Conservation (phyloP, 2,329 filamentous ascomycete genomes). For the Cladorrhinum sp. region DNA sequence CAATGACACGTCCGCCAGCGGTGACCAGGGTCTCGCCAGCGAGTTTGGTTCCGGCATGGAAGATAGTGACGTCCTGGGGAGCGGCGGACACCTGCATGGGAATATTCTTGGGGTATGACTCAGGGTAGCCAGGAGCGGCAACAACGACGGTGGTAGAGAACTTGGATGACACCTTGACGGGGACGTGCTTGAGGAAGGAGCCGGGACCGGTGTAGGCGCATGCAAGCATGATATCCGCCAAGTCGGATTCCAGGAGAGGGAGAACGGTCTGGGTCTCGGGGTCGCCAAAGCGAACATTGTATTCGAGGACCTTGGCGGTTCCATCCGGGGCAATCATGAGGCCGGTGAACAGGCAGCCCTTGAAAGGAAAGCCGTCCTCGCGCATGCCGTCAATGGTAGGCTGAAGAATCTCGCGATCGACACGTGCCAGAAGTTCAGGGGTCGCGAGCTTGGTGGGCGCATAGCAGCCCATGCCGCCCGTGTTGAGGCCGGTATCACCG, state of each 20-base stretch:
- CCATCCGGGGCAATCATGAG: conserved; percentile 84
- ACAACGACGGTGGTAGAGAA: conserved; percentile 93
- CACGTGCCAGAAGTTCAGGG: conserved; percentile 68
- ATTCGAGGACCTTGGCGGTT: conserved; percentile 75
- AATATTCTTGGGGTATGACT: conserved; percentile 76
- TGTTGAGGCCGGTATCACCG: conserved; percentile 86
- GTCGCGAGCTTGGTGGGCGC: conserved; percentile 81
- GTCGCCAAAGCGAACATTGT: conserved; percentile 90
- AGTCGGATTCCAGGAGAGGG: conserved; percentile 77
- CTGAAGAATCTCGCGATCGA: conserved; percentile 80
- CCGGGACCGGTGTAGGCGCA: conserved; percentile 60
- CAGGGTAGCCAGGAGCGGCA: conserved; percentile 87
- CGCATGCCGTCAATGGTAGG: conserved; percentile 89
- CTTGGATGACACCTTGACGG: conserved; percentile 63
- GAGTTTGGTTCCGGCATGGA: conserved; percentile 85
- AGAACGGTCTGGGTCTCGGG: conserved; percentile 88
- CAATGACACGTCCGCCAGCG: conserved; percentile 87
- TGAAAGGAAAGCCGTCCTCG: conserved; percentile 69
- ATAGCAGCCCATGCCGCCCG: conserved; percentile 97
- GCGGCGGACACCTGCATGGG: conserved; percentile 49
- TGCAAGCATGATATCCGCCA: conserved; percentile 85
- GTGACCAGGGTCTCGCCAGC: conserved; percentile 65
- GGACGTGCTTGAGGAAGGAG: conserved; percentile 63
- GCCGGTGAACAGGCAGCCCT: conserved; percentile 81
- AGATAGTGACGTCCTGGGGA: conserved; percentile 63